Base-by-base conservation (phyloP, 495 filamentous ascomycete species). In the Penicillium roqueforti region DNA sequence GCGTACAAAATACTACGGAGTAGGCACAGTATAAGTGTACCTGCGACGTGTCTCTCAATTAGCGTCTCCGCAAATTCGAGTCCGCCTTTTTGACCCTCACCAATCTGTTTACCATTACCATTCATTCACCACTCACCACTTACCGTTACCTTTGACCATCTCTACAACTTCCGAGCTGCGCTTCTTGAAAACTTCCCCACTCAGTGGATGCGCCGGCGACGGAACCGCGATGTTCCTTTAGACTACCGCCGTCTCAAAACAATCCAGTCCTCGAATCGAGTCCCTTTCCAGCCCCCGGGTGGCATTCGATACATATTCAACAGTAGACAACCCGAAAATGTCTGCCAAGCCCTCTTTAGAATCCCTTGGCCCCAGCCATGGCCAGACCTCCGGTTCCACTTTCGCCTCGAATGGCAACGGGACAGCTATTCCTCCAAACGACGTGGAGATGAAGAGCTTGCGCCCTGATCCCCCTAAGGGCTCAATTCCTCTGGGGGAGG, bases 371-470 rank as follows among this genome's bases (percentile, higher is more conserved):
- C 65, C 53, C 44, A 71, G 58, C 47, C 57, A 64, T 14, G 60
- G 52, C 28, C 54, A 58, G 29, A 60, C 47, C 34, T 61, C 69
- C 10, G 63, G 57, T 53, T 57, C 69, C 26, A 62, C 70, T 32
- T 62, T 66, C 25, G 54, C 65, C 25, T 57, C 71, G 28, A 79
- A 76, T 46, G 78, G 80, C 45, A 88, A 87, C 65, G 76, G 79
- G 22, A 70, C 77, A 40, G 73, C 78, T 2, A 79, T 75, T 13
- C 83, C 86, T 13, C 83, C 86, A 19, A 84, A 81, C 67, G 83
- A 81, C 51, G 73, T 92, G 62, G 89, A 92, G 68, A 75, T 92
- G 48, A 83, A 85, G 47, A 79, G 73, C 53, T 81, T 92, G 67
- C 78, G 79, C 19, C 67, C 76, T 18, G 68, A 68, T 52, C 63